Evolutionary conservation across 345 rosid species (phyloP).

Genomic region (Pistacia vera): DNA sequence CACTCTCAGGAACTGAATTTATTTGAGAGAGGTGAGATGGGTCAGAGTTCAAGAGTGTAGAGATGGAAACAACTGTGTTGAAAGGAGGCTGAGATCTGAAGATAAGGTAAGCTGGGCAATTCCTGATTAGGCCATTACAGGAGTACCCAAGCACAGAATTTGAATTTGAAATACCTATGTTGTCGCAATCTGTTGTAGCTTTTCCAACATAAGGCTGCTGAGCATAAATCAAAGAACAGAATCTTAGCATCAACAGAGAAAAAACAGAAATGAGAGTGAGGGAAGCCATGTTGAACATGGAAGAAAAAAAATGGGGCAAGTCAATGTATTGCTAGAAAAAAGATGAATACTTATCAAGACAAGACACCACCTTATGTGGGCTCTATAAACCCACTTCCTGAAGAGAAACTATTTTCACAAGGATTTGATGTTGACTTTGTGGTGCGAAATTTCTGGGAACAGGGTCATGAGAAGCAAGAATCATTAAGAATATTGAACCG

Average conservation of each 20-base stretch:
- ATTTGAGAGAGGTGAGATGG: slow-evolving; percentile 47
- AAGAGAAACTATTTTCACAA: not conserved
- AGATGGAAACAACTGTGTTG: slow-evolving; percentile 49
- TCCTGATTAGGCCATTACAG: slow-evolving; percentile 68
- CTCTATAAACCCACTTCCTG: not conserved
- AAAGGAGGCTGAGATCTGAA: slow-evolving; percentile 67
- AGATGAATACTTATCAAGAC: not conserved
- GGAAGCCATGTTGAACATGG: slow-evolving; percentile 27
- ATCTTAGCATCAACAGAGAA: slow-evolving; percentile 18
- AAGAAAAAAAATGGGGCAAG: not conserved
- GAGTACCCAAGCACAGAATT: slow-evolving; percentile 67
- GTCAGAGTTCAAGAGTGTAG: slow-evolving; percentile 50
- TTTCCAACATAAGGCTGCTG: slow-evolving; percentile 71
- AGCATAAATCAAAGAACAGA: slow-evolving; percentile 36
- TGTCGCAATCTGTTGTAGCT: slow-evolving; percentile 43
- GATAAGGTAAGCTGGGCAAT: slow-evolving; percentile 57
- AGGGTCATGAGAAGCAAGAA: not conserved
- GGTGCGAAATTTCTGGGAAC: slow-evolving; percentile 1
- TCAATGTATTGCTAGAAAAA: not conserved
- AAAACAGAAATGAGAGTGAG: slow-evolving; percentile 15
- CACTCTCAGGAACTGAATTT: slow-evolving; percentile 45
- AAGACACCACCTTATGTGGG: not conserved
- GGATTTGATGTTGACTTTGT: not conserved
- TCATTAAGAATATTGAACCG: not conserved
- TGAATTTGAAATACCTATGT: slow-evolving; percentile 25